These are phyloP conservation scores for Cajanus cajan DNA, from an alignment of 306 rosid species.

Conservation along the genomic window DNA sequence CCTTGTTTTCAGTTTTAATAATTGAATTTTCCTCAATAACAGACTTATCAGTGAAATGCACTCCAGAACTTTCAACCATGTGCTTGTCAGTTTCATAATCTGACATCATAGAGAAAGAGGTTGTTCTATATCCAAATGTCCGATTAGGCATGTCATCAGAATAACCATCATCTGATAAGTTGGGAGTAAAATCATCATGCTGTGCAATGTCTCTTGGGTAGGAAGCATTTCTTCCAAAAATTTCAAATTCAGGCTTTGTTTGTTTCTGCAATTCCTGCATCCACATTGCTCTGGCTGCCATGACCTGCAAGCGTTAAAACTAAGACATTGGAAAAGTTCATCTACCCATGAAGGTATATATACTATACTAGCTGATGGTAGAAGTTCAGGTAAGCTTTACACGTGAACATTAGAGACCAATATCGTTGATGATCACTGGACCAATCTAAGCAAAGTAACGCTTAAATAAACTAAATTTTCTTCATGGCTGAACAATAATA, in stretches of 20 bases:
- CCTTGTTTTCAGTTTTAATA: slow-evolving; percentile 50
- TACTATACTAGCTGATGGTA: slow-evolving; percentile 4
- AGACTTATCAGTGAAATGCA: slow-evolving; percentile 55
- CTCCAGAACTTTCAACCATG: slow-evolving; percentile 50
- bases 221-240: slow-evolving; percentile 49
- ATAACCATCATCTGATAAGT: slow-evolving; percentile 43
- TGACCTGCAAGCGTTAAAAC: slow-evolving; percentile 55
- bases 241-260: slow-evolving; percentile 50
- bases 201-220: slow-evolving; percentile 42
- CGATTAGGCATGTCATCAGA: slow-evolving; percentile 41
- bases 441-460: background rate
- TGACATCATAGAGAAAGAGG: slow-evolving; percentile 36
- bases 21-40: slow-evolving; percentile 54
- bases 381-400: background rate
- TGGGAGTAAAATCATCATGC: slow-evolving; percentile 45
- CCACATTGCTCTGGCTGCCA: slow-evolving; percentile 87
- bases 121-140: slow-evolving; percentile 40
- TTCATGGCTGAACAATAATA: slow-evolving; percentile 16
- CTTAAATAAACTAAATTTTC: background rate
- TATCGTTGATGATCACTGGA: slow-evolving; percentile 8
- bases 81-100: slow-evolving; percentile 55
- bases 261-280: slow-evolving; percentile 90
- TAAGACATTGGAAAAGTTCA: slow-evolving; percentile 14
- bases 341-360: background rate
- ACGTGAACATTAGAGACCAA: background rate